Conservation (phyloP, 2,329 filamentous ascomycete species). For the Emmonsia crescens region DNA sequence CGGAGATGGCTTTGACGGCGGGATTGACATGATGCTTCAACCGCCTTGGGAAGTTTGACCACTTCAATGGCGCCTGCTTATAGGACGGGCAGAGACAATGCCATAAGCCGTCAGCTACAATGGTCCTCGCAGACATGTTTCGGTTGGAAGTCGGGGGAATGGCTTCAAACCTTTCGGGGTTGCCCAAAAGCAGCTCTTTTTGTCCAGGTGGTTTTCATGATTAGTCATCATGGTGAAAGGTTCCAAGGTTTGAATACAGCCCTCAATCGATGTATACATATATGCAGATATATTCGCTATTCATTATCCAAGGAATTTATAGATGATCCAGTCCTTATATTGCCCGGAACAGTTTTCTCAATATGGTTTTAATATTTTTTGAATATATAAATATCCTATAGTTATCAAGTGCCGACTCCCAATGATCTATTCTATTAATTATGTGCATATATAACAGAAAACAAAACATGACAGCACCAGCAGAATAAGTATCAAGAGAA, state of each 20-base stretch:
- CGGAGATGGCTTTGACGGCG: not conserved
- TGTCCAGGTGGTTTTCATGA: not conserved
- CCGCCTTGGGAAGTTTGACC: not conserved
- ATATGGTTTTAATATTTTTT: not conserved
- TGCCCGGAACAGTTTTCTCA: not conserved
- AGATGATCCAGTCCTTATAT: no score
- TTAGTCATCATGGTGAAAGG: not conserved
- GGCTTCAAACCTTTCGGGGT: not conserved
- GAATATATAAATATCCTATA: not conserved
- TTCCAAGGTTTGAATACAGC: no score
- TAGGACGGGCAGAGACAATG: constrained; percentile 32
- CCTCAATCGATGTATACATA: no score
- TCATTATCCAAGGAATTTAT: not conserved
- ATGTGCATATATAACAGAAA: no score
- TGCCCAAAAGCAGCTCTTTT: not conserved
- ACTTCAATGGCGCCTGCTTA: constrained; percentile 2
- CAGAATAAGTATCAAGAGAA: not conserved
- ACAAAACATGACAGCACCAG: not conserved
- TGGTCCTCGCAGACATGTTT: constrained; percentile 24
- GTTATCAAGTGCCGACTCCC: not conserved
- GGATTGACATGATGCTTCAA: not conserved
- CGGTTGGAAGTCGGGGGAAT: not conserved
- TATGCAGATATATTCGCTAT: not conserved
- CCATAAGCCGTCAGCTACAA: constrained; percentile 31
- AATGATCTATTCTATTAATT: not conserved